A percentile compares a stretch with the other conserved stretches of the same genome.
Conservation (phyloP, 1,139 yeast species). For the Sugiyamaella xylanicola region DNA sequence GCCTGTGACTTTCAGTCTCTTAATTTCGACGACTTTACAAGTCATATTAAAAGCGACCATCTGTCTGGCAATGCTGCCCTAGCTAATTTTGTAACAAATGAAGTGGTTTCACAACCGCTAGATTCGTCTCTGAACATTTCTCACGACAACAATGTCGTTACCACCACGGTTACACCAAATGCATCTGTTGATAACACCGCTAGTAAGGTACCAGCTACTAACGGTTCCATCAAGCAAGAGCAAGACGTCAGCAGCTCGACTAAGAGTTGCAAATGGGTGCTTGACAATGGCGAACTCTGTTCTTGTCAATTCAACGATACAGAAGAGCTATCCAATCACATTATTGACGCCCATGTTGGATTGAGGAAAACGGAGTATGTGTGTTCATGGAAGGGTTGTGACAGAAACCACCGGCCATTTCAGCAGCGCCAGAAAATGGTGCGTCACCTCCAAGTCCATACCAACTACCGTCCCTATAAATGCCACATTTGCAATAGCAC, state of each 20-base stretch:
- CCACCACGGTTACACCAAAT: background rate
- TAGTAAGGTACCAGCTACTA: too few relatives aligned
- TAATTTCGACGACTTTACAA: constrained; percentile 20
- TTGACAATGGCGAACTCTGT: constrained; percentile 52
- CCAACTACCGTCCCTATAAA: constrained; percentile 74
- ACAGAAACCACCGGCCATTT: constrained; percentile 61
- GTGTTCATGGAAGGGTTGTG: constrained; percentile 82
- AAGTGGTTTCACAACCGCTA: background rate
- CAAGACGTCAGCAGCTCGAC: background rate
- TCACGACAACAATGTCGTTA: background rate
- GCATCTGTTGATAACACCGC: background rate
- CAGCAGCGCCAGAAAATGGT: constrained; percentile 81
- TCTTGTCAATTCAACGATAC: constrained; percentile 51
- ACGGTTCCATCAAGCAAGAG: background rate
- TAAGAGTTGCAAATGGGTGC: constrained; percentile 51
- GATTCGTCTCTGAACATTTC: background rate
- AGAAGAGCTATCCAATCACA: constrained; percentile 68
- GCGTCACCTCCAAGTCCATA: constrained; percentile 86
- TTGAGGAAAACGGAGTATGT: constrained; percentile 68
- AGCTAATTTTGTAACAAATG: constrained; percentile 2
- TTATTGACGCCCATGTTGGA: constrained; percentile 67
- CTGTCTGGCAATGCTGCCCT: constrained; percentile 19
- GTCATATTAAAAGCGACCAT: constrained; percentile 23
- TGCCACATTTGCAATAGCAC: constrained; percentile 68
- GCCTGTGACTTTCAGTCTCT: constrained; percentile 23